Base-by-base conservation (phyloP, 371 early-diverging fungal species). In the Actinomucor elegans region DNA sequence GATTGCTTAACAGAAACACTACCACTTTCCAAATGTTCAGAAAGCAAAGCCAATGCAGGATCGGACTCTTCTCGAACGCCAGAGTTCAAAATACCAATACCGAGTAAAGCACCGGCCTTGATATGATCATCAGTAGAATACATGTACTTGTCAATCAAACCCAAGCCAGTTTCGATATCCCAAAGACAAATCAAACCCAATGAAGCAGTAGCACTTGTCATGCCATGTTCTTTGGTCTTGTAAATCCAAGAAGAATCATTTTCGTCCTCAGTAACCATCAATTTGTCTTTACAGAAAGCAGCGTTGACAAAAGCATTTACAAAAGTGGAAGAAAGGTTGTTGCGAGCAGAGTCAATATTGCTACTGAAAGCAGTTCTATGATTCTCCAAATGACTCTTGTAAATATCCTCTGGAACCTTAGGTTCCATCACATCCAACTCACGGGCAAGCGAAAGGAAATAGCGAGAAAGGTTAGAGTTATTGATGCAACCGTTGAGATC, bases 241-340 rank as follows among this genome's bases (percentile, higher is more conserved):
- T 91, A 94, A 48, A 98, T 92, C 96, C 97, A 97, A 34, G 76
- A 73, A 36, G 71, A 73, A 51, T 81, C 83, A 24, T 75, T 77
- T 9, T 79, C 79, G n/a, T 94, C 92, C 28, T 86, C 89, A 29
- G 83, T 79, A 8, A 81, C 79, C 38, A 88, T 80, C 41, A 98
- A 84, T 76, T 94, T 97, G 64, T 98, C 99, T 18, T 77, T 88
- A 42, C 94, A 90, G 68, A 96, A 98, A 8, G 95, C 98, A 32
- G 92, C 94, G 65, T 98, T 98, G 45, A 98, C 94, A 79, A 98
- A 97, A 0, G 94, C 98, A 66, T 98, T 98, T 32, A 98, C 98
- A 80, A 97, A 95, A 4, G 96, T 93, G 24, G 96, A 91, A 0
- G 99, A 93, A 38, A 98, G 75, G 69, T 98, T 96, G 64, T 95